Base-by-base conservation (phyloP, 768 basidiomycete species). In the Clitopilus passeckerianus region DNA sequence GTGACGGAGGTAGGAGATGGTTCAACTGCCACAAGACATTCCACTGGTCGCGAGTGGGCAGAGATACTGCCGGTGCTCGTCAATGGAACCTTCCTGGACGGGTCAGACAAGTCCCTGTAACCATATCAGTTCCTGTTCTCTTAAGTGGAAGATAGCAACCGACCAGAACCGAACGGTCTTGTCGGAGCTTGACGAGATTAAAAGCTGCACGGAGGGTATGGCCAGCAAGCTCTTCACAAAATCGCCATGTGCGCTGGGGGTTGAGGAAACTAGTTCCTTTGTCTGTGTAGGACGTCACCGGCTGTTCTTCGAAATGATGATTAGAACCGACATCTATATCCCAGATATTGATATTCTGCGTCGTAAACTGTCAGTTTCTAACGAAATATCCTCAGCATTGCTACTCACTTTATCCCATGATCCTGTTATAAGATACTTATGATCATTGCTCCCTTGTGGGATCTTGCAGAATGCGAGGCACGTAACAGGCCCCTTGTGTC, bases 401-500 rank as follows among this genome's bases (percentile, higher is more conserved):
- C 14, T 2, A 57, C 46, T 60, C 41, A 85, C 91, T 73, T 85
- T 87, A 70, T 99, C 97, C 97, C 97, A 99, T 52, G 95, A 95
- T 20, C 91, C 95, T 46, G 91, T 93, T 62, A 98, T 81, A 35
- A 99, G 73, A 7, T 90, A 70, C 61, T 79, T 77, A 12, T 69
- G 72, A 59, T 80, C 74, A 14, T 71, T 75, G 35, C 77, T 73
- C 10, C 76, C 74, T 23, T 64, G 61, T 15, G 57, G 64, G 58
- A 71, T 75, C 62, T 84, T 77, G 63, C 74, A 82, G 66, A 98
- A 89, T 6, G 86, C 85, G 33, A 99, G 74, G 34, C 81, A 85
- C 2, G 95, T 95, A 53, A 95, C 92, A 34, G 96, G 96, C 5
- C 90, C 96, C 1, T 81, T 83, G 69, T 99, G 96, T 0, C 93